These are phyloP conservation scores for Calonectria henricotiae DNA, from an alignment of 2,329 filamentous ascomycete genomes.

Conservation along the genomic window DNA sequence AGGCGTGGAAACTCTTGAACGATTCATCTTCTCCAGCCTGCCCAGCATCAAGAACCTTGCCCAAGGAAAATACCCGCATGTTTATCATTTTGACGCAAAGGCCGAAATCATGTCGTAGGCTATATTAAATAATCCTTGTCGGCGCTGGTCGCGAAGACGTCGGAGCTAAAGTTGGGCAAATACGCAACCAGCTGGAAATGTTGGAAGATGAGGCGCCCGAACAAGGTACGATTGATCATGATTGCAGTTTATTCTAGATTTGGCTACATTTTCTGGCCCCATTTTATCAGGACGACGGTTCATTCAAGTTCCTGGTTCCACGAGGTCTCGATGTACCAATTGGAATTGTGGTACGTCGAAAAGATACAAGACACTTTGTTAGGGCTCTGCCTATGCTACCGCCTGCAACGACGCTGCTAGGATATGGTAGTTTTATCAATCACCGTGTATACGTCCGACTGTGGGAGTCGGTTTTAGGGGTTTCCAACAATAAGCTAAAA, in stretches of 20 bases:
- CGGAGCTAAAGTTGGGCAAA: neutral
- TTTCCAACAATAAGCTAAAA: neutral
- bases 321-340: neutral
- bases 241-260: neutral
- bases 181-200: constrained; percentile 10
- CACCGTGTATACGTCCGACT: neutral
- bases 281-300: neutral
- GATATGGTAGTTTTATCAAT: neutral
- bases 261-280: neutral
- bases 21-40: constrained; percentile 1
- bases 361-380: neutral
- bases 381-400: neutral
- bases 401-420: neutral
- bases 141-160: neutral
- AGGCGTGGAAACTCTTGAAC: neutral
- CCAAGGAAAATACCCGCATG: neutral
- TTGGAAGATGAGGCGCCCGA: constrained; percentile 11
- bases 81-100: neutral
- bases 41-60: neutral
- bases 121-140: neutral
- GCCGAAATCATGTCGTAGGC: neutral
- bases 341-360: neutral
- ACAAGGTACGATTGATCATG: neutral
- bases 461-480: neutral
- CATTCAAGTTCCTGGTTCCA: neutral